Percentiles rank a stretch among this genome's conserved stretches.
These are phyloP conservation scores for Podila epicladia DNA, from an alignment of 192 early-diverging fungal genomes.

Conservation along the genomic window DNA sequence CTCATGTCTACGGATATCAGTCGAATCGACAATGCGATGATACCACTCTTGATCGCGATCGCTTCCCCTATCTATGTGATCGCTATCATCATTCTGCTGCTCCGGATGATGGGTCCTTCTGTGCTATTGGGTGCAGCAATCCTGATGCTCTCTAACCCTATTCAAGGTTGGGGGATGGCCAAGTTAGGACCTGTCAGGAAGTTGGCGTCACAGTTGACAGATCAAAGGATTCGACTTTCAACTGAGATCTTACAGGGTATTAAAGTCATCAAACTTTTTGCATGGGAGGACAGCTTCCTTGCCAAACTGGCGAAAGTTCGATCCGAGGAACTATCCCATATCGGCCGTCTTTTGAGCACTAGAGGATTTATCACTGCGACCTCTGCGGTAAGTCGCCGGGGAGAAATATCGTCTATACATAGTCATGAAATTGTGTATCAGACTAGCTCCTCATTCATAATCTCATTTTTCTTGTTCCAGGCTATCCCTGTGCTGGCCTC, in stretches of 20 bases:
- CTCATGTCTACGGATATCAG: conserved; percentile 42
- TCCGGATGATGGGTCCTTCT: too few relatives aligned
- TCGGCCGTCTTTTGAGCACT: neutral
- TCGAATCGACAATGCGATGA: neutral
- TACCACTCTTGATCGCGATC: conserved; percentile 1
- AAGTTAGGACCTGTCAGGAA: too few relatives aligned
- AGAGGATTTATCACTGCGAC: conserved; percentile 5
- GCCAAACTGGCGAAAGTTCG: too few relatives aligned
- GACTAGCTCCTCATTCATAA: neutral
- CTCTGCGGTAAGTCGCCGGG: conserved; percentile 3
- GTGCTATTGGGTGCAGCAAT: too few relatives aligned
- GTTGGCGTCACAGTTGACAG: conserved; percentile 36
- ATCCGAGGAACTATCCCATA: neutral
- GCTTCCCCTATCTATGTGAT: too few relatives aligned
- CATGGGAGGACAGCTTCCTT: conserved; percentile 21
- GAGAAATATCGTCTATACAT: neutral
- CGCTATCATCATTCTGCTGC: too few relatives aligned
- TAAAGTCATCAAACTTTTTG: conserved; percentile 67
- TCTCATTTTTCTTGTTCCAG: neutral
- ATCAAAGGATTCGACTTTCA: conserved; percentile 52
- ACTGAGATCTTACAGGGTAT: conserved; percentile 61
- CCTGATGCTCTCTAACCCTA: too few relatives aligned
- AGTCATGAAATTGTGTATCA: neutral
- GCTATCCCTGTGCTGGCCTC: conserved; percentile 35
- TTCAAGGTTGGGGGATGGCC: too few relatives aligned